These are phyloP conservation scores for Selaginella moellendorffii DNA, from an alignment of 75 land plant species.

Conservation along the genomic window DNA sequence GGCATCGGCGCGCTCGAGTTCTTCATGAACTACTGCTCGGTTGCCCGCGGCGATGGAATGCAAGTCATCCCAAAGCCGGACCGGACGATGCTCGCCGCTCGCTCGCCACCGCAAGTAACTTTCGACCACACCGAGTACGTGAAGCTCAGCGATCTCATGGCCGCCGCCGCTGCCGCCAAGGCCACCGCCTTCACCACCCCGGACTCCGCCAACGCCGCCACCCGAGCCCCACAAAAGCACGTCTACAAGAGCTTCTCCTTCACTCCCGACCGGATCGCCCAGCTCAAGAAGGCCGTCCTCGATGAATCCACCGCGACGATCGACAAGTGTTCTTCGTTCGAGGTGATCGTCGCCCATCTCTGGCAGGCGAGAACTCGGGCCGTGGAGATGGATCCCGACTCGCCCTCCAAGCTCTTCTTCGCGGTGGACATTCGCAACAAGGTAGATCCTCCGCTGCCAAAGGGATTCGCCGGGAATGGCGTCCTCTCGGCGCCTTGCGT, in stretches of 20 bases:
- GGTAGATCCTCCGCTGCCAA: conserved; percentile 15
- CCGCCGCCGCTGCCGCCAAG: background rate
- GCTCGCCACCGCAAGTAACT: conserved; percentile 31
- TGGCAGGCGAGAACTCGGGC: conserved; percentile 27
- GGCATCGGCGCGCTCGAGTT: conserved; percentile 19
- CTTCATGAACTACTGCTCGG: conserved; percentile 27
- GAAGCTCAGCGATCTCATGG: conserved; percentile 16
- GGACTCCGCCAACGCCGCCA: conserved; percentile 12
- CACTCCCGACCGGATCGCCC: conserved; percentile 4
- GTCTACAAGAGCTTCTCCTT: conserved; percentile 10
- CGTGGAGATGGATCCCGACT: conserved; percentile 15
- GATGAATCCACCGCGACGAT: conserved; percentile 8
- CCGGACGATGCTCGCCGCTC: conserved; percentile 28
- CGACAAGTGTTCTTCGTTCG: conserved; percentile 19
- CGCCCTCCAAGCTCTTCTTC: conserved; percentile 27
- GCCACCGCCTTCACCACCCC: conserved; percentile 11
- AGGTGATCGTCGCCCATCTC: conserved; percentile 22
- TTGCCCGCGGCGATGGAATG: conserved; percentile 25
- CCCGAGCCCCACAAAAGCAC: conserved; percentile 7
- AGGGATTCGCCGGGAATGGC: conserved; percentile 19
- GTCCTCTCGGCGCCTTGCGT: background rate
- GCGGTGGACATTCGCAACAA: conserved; percentile 24
- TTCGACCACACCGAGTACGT: conserved; percentile 24
- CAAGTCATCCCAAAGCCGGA: conserved; percentile 25
- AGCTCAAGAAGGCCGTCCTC: conserved; percentile 21